Percentiles rank a stretch among this genome's conserved stretches.
Conservation (phyloP, 73 alveolate species). For the Paramecium octaurelia region DNA sequence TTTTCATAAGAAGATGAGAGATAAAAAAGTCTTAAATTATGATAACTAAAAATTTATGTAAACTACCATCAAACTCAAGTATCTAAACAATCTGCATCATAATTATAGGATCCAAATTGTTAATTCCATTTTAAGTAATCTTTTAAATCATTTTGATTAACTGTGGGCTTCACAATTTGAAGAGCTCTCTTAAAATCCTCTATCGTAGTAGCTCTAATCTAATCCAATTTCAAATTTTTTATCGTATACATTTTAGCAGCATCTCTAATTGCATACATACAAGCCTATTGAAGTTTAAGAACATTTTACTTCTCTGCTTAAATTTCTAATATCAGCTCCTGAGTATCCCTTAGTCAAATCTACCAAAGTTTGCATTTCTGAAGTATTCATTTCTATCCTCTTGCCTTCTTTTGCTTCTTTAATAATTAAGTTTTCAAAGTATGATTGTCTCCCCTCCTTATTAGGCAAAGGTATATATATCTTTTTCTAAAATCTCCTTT, state of each 20-base stretch:
- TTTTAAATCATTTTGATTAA: conserved; percentile 80
- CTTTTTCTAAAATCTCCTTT: conserved; percentile 88
- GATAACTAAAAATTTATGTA: not conserved
- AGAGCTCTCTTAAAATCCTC: conserved; percentile 89
- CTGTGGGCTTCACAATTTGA: conserved; percentile 88
- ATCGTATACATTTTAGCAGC: conserved; percentile 68
- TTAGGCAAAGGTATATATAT: conserved; percentile 97
- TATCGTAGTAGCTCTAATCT: conserved; percentile 80
- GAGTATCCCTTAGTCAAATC: conserved; percentile 92
- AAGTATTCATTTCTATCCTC: conserved; percentile 3
- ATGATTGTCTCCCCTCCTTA: conserved; percentile 84
- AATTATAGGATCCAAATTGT: conserved; percentile 83
- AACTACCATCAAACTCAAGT: conserved; percentile 52
- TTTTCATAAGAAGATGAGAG: not conserved
- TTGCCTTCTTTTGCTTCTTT: conserved; percentile 72
- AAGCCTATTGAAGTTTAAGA: conserved; percentile 66
- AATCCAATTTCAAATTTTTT: conserved; percentile 65
- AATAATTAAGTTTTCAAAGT: conserved; percentile 75
- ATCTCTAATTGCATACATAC: conserved; percentile 88
- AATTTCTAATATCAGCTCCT: conserved; percentile 92
- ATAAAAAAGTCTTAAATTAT: not conserved
- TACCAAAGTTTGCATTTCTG: conserved; percentile 74
- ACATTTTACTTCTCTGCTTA: conserved; percentile 65
- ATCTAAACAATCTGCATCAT: conserved; percentile 71
- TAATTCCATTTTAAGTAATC: conserved; percentile 92